phyloP scores from a whole-genome alignment of 768 basidiomycete genomes.

The Lactarius deliciosus region DNA sequence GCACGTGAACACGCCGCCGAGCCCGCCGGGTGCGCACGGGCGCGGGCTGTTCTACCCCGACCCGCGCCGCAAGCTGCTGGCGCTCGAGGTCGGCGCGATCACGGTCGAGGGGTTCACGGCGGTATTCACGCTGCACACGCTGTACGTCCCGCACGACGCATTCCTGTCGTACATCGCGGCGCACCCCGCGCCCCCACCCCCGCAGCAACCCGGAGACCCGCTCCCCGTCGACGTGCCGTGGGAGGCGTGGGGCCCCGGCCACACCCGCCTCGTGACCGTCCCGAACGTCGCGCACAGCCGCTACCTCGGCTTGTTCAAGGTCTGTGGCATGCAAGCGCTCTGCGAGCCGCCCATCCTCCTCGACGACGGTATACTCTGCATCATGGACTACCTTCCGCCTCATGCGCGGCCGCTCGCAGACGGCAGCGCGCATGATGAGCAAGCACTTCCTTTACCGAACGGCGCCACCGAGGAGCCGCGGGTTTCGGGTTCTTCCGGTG shows the following conservation, averaged over 20 bases:
- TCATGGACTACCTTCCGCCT: background rate
- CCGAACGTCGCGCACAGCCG: background rate
- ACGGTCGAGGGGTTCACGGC: background rate
- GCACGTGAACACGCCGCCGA: background rate
- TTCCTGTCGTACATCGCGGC: constrained; percentile 1
- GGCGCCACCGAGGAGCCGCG: background rate
- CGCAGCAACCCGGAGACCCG: background rate
- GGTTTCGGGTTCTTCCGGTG: background rate
- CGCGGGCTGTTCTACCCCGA: constrained; percentile 2
- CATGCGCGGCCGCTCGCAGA: background rate
- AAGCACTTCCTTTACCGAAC: background rate
- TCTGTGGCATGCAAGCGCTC: constrained; percentile 7
- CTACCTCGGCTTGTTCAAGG: background rate
- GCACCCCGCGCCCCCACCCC: background rate
- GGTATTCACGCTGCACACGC: background rate
- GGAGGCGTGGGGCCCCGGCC: background rate
- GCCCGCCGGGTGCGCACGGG: background rate
- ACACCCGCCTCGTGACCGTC: constrained; percentile 1
- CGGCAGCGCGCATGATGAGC: background rate
- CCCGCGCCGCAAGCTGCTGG: background rate
- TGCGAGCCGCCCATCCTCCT: background rate
- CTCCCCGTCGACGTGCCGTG: background rate
- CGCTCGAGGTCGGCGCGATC: constrained; percentile 4
- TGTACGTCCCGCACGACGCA: background rate
- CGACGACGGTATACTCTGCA: background rate